A percentile compares a stretch with the other conserved stretches of the same genome.
These are phyloP conservation scores for Brassica balearica DNA, from an alignment of 441 rosid genomes.

Conservation along the genomic window DNA sequence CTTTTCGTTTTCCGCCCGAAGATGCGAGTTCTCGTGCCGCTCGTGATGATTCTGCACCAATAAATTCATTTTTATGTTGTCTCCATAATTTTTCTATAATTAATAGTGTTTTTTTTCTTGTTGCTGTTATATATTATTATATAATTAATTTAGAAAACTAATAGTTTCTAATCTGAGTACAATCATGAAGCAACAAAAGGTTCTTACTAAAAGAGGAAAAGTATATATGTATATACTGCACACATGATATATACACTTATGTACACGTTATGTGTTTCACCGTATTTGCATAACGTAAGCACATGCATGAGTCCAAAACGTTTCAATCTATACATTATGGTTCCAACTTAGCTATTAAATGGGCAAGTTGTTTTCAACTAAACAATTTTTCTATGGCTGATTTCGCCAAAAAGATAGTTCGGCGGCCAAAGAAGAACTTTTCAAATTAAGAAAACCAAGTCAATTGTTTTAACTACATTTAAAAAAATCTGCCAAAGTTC, in stretches of 20 bases:
- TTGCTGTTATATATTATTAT: neutral
- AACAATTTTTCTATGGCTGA: constrained; percentile 18
- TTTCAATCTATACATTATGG: constrained; percentile 14
- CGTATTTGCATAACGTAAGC: constrained; percentile 34
- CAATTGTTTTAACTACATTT: neutral
- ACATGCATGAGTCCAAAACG: constrained; percentile 34
- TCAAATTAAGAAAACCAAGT: constrained; percentile 13
- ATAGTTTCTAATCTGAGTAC: constrained; percentile 18
- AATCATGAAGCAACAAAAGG: constrained; percentile 7
- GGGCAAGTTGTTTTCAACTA: neutral
- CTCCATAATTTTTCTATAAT: neutral
- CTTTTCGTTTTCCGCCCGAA: constrained; percentile 84
- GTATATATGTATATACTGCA: neutral
- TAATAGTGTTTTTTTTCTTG: neutral
- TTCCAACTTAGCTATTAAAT: constrained; percentile 25
- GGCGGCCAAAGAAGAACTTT: constrained; percentile 11
- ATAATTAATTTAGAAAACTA: neutral
- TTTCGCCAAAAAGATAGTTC: constrained; percentile 13
- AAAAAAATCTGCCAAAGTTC: constrained; percentile 10
- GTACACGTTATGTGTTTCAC: constrained; percentile 40
- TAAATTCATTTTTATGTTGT: neutral
- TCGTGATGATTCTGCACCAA: constrained; percentile 79
- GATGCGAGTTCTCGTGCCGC: constrained; percentile 82
- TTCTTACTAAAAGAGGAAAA: constrained; percentile 33
- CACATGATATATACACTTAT: constrained; percentile 46